Base-by-base conservation (phyloP, 2,329 filamentous ascomycete genomes). In the Diaporthe batatas region DNA sequence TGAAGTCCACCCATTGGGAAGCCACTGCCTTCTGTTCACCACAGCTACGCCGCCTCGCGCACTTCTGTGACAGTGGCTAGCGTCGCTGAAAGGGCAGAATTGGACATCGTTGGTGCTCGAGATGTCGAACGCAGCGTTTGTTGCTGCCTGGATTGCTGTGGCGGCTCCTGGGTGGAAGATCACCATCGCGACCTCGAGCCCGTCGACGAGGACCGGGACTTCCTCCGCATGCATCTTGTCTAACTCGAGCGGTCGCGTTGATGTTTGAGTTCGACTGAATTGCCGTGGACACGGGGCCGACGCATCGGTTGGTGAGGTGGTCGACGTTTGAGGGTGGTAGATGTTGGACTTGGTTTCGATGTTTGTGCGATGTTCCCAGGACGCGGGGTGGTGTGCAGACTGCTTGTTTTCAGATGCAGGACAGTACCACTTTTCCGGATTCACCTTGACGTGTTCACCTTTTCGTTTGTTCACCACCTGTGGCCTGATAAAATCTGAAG, bases 41-140 rank as follows among this genome's bases (percentile, higher is more conserved):
- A 49, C 8, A 5, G 21, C n/a, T 12, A 49, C 47, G 10, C 47
- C 47, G 10, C 47, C 47, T 49, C 10, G n/a, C 11, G 2, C n/a
- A 0, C 23, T 47, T 3, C 2, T 11, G 1, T 1, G 1, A 2
- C 34, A 0, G 47, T 12, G 4, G 47, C 47, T 49, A n/a, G 8
- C 47, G 12, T 49, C 47, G n/a, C 47, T 23, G 10, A 49, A 49
- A 5, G n/a, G 0, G n/a, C 47, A 23, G 47, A 49, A 23, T 8
- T 23, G 47, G 10, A 12, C n/a, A 3, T 49, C 10, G 4, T 49
- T 49, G n/a, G n/a, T 23, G 7, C 47, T 49, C n/a, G 47, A 49
- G 11, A 49, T 49, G 8, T 49, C 11, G 47, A 23, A 49, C 23
- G 8, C 47, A 4, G 47, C 47, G 1, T 23, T 7, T 12, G 21